Evolutionary conservation across 2,329 filamentous ascomycete species (phyloP), one percentile per base, ranked within the genome.

Genomic region (Microdochium bolleyi): DNA sequence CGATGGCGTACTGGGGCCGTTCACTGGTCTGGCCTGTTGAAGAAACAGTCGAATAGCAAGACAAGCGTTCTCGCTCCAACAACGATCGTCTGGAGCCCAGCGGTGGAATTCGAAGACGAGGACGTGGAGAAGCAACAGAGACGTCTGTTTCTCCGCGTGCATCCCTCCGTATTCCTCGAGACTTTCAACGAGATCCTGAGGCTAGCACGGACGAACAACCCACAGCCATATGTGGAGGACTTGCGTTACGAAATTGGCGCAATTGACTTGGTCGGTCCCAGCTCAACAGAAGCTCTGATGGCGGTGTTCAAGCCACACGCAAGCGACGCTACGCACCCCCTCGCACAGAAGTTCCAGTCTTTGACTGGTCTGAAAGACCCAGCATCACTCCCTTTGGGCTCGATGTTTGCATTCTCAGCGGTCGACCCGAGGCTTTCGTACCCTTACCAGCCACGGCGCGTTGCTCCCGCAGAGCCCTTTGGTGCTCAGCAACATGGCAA

Each of bases 341-440:
- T 82, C 54, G 74, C 68, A 1, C 63, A 68, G 37, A 68, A 75
- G 2, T 85, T 85, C 57, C 65, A 65, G 50, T 73, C 73, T 9
- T 68, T 88, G 2, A 64, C 67, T 14, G 76, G 80, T 2, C 72
- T 91, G 10, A 84, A 82, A 5, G 89, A 89, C 60, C 79, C 87
- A 2, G 79, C 85, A 0, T 76, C 83, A 2, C 72, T 96, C 1
- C 89, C 92, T 3, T 66, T 74, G 19, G 85, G 88, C 51, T 78
- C 86, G 1, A 66, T 94, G 3, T 72, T 97, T 3, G 76, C 80
- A 0, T 94, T 97, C 64, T 76, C 83, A 2, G 74, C 88, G 3
- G 77, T 83, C 51, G 94, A 99, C 64, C 91, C 92, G 27, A 85
- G 92, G 9, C 77, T 97, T 16, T 78, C 80, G 53, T 87, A 91